Base-by-base conservation (phyloP, 1,284 basidiomycete species). In the Fomitopsis pinicola region DNA sequence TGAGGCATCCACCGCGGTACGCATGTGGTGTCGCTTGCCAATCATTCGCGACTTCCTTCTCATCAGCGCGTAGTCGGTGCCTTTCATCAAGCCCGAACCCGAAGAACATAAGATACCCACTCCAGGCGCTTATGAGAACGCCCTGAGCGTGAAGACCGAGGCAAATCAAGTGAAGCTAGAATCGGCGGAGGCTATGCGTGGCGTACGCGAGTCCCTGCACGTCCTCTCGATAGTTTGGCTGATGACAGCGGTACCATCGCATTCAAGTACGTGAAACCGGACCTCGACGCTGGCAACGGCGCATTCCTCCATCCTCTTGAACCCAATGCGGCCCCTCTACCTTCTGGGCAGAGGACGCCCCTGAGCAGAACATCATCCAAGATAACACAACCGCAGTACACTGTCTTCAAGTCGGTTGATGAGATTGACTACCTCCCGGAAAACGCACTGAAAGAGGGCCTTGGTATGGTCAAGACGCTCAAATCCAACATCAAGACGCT, bases 341-440 rank as follows among this genome's bases (percentile, higher is more conserved):
- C 15, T 10, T 33, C 52, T 54, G 30, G 33, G 15, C 55, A 15
- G 9, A 44, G 22, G 10, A 17, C 45, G 2, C 42, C 56, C 17
- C 15, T 48, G 2, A 45, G 42, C 17, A 40, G 52, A 19, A 58
- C 33, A n/a, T 48, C 38, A 2, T 58, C 42, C 8, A 42, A 38
- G 33, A 58, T 42, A 7, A 22, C 63, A 19, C 64, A 62, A 19
- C 55, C 58, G 33, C 53, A 50, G 17, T 76, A 69, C 66, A 68
- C 61, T 7, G 64, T 66, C 26, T 74, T 69, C 57, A 33, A 62
- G 14, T 61, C 66, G 2, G 72, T 76, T 0, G 67, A 68, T 1
- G 81, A 86, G 0, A 83, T 87, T 57, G 55, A 66, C 8, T 83
- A 84, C 66, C 71, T 72, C 0, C 82, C 83, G 0, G 84, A 86